phyloP scores from a whole-genome alignment of 768 basidiomycete species.

The Amanita inopinata region DNA sequence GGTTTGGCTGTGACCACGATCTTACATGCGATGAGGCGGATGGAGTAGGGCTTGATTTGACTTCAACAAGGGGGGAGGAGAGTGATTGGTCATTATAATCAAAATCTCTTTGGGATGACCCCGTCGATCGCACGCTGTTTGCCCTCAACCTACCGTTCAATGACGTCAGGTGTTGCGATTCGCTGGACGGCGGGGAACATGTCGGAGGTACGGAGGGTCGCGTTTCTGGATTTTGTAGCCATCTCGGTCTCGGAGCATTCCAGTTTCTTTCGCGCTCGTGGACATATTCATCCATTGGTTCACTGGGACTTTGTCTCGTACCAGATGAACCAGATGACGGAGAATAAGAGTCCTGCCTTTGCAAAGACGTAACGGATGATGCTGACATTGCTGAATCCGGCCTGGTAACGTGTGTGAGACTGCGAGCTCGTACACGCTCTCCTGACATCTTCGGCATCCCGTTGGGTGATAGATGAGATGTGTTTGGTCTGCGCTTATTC shows the following conservation, averaged over 20 bases:
- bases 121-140: constrained; percentile 3
- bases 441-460: constrained; percentile 14
- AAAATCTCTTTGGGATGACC: not conserved
- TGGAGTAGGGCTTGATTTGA: no score
- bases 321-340: constrained; percentile 30
- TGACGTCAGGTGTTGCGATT: constrained; percentile 3
- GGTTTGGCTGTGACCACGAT: no score
- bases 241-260: constrained; percentile 57
- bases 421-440: constrained; percentile 2
- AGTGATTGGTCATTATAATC: not conserved
- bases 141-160: constrained; percentile 4
- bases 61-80: not conserved
- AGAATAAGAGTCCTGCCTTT: constrained; percentile 24
- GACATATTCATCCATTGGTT: constrained; percentile 19
- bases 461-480: constrained; percentile 34
- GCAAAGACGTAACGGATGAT: constrained; percentile 10
- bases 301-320: constrained; percentile 18
- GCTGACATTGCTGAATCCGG: constrained; percentile 11
- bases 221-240: constrained; percentile 21
- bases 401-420: constrained; percentile 6
- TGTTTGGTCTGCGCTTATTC: constrained; percentile 35
- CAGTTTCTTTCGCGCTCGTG: constrained; percentile 56
- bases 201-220: not conserved
- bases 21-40: no score
- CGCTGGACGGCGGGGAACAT: not conserved